Conservation (phyloP, 192 early-diverging fungal genomes). For the Coemansia sp. region DNA sequence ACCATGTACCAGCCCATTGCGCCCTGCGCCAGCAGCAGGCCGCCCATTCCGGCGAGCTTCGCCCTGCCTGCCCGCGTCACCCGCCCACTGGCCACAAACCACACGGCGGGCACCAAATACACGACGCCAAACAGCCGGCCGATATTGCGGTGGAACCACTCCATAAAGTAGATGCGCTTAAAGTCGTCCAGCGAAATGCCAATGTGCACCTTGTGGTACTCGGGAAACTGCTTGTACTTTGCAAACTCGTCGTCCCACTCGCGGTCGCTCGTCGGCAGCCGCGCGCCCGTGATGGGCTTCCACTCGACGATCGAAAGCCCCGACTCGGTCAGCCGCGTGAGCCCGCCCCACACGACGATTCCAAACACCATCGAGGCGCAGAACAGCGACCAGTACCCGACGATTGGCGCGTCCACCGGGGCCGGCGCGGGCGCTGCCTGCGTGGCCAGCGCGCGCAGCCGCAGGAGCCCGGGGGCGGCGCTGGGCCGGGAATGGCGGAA, state of each 20-base stretch:
- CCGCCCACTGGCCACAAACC: slow-evolving; percentile 77
- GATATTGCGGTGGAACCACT: slow-evolving; percentile 95
- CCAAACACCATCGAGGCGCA: slow-evolving; percentile 86
- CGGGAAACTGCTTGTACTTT: slow-evolving; percentile 98
- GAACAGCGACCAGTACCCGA: slow-evolving; percentile 92
- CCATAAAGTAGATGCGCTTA: slow-evolving; percentile 96
- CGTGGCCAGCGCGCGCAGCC: no score
- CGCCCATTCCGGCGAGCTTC: slow-evolving; percentile 59
- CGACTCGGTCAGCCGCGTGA: slow-evolving; percentile 95
- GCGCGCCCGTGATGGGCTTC: slow-evolving; percentile 92
- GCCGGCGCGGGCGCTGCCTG: no score
- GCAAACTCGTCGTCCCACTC: slow-evolving; percentile 95
- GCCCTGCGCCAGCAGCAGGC: slow-evolving; percentile 76
- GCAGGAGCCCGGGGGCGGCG: no score
- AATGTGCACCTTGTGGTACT: slow-evolving; percentile 92
- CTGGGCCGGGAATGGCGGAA: no score
- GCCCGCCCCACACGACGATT: slow-evolving; percentile 89
- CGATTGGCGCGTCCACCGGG: slow-evolving; percentile 53
- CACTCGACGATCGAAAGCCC: slow-evolving; percentile 96
- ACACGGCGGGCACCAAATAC: slow-evolving; percentile 81
- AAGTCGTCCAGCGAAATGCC: slow-evolving; percentile 87
- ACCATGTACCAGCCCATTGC: slow-evolving; percentile 99
- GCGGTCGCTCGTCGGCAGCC: slow-evolving; percentile 74
- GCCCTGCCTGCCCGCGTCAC: slow-evolving; percentile 64
- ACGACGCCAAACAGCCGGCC: slow-evolving; percentile 88